Conservation (phyloP, 345 rosid genomes). For the Salix suchowensis region DNA sequence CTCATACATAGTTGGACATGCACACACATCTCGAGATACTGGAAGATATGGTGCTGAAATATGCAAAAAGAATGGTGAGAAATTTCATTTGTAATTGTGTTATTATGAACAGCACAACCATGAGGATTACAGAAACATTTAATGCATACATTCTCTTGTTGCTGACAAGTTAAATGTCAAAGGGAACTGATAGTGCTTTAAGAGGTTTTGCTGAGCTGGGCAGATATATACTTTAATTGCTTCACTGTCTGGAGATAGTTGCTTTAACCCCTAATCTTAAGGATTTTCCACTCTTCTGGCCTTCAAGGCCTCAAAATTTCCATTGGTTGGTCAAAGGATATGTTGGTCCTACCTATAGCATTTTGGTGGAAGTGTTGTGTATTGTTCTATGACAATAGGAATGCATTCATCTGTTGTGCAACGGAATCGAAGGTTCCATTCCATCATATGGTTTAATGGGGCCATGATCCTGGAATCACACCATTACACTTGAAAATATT, state of each 20-base stretch:
- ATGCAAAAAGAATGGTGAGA: background rate
- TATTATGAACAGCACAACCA: background rate
- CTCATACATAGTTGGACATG: background rate
- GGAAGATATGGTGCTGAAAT: background rate
- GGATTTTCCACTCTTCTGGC: background rate
- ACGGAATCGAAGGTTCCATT: background rate
- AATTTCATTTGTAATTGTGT: background rate
- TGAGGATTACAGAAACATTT: background rate
- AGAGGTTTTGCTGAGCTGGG: background rate
- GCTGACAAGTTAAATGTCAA: background rate
- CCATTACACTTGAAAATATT: background rate
- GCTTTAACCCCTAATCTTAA: background rate
- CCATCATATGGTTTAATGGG: background rate
- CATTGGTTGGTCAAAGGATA: background rate
- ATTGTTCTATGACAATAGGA: background rate
- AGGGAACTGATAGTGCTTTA: background rate
- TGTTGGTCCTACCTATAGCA: background rate
- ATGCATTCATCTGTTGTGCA: background rate
- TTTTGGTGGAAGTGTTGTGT: background rate
- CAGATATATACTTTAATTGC: background rate
- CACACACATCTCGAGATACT: background rate
- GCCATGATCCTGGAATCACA: background rate
- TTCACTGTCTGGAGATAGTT: too few species aligned
- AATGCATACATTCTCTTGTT: background rate
- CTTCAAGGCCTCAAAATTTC: background rate